A percentile compares a stretch with the other conserved stretches of the same genome.
phyloP scores from a whole-genome alignment of 176 grass and related monocot genomes.

The Phragmites australis region DNA sequence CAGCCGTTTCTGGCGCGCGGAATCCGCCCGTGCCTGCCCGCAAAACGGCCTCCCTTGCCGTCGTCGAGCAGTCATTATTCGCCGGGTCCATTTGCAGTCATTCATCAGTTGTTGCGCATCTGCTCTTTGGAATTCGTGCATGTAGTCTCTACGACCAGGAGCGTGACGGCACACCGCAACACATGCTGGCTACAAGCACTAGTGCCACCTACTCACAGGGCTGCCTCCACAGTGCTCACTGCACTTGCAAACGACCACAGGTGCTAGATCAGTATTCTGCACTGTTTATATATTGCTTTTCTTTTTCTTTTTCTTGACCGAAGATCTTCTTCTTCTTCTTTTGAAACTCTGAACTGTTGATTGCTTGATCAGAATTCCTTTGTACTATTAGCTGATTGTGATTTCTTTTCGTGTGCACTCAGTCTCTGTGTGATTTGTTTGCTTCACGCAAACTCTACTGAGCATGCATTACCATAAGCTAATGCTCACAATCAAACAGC shows the following conservation, averaged over 20 bases:
- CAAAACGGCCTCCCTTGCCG: not conserved
- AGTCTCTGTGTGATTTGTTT: not conserved
- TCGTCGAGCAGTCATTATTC: not conserved
- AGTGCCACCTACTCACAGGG: not conserved
- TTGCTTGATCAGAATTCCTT: not conserved
- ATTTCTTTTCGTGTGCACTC: not conserved
- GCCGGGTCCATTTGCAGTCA: too few species aligned
- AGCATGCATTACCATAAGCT: not conserved
- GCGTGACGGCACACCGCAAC: not conserved
- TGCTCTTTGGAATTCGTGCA: not conserved
- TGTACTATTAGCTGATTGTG: not conserved
- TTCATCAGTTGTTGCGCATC: not conserved
- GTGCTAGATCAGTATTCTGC: not conserved
- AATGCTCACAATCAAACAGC: not conserved
- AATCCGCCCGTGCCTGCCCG: not conserved
- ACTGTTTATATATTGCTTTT: too few species aligned
- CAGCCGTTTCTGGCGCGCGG: not conserved
- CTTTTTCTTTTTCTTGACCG: too few species aligned
- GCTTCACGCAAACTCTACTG: constrained; percentile 21
- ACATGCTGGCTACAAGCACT: constrained; percentile 5
- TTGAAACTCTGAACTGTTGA: not conserved
- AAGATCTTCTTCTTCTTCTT: too few species aligned
- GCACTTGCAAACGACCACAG: not conserved
- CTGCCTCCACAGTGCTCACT: not conserved
- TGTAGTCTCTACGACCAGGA: not conserved